phyloP scores from a whole-genome alignment of 495 filamentous ascomycete genomes.

The Rusavskia elegans region DNA sequence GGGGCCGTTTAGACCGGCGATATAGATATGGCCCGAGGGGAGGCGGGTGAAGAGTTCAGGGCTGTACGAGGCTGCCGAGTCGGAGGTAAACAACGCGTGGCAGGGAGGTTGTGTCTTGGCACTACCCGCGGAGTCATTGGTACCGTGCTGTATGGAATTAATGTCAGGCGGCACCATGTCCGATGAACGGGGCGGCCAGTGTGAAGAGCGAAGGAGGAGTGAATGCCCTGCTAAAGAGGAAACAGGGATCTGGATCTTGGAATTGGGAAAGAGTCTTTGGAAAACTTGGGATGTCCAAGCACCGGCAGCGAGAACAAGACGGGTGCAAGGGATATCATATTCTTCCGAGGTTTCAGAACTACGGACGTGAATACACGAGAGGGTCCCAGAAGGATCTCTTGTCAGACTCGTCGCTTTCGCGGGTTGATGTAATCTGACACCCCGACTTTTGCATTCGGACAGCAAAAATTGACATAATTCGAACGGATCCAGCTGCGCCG shows the following conservation, averaged over 20 bases:
- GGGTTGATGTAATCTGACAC: conserved; percentile 52
- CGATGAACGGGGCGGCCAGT: conserved; percentile 27
- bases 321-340: conserved; percentile 27
- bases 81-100: conserved; percentile 55
- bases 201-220: conserved; percentile 46
- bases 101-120: conserved; percentile 20
- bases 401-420: conserved; percentile 36
- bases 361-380: conserved; percentile 33
- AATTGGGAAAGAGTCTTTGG: conserved; percentile 41
- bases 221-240: conserved; percentile 55
- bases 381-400: conserved; percentile 28
- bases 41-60: conserved; percentile 60
- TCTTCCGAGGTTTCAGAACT: conserved; percentile 13
- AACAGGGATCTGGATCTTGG: conserved; percentile 34
- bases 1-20: conserved; percentile 54
- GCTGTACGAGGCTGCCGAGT: conserved; percentile 33
- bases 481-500: conserved; percentile 53
- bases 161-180: background rate
- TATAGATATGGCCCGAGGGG: conserved; percentile 47
- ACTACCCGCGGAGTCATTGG: too few relatives aligned
- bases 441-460: conserved; percentile 34
- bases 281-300: conserved; percentile 54
- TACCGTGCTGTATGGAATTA: background rate
- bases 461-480: conserved; percentile 49
- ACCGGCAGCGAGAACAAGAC: conserved; percentile 50